These are phyloP conservation scores for Nematodospora anomalae DNA, from an alignment of 1,139 yeast species.

Conservation along the genomic window DNA sequence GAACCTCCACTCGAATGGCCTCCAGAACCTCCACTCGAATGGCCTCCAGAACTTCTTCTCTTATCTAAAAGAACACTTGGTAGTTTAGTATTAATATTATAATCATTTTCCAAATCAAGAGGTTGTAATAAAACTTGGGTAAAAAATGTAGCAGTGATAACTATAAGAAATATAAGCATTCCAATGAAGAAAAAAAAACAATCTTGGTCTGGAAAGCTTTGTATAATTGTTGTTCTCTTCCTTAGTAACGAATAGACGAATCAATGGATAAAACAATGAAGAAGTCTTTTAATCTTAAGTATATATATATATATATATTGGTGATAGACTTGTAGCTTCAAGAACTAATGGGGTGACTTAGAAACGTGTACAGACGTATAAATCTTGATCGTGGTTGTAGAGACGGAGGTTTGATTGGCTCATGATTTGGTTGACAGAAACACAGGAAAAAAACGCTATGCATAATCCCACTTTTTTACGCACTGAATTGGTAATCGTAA, in stretches of 20 bases:
- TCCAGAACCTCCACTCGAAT: slow-evolving; percentile 2
- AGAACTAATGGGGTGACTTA: too few species aligned
- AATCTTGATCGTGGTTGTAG: too few species aligned
- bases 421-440: too few species aligned
- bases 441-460: too few species aligned
- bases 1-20: slow-evolving; percentile 3
- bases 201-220: not conserved
- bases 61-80: not conserved
- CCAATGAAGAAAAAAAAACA: not conserved
- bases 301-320: too few species aligned
- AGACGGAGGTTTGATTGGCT: too few species aligned
- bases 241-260: not conserved
- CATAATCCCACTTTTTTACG: too few species aligned
- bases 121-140: slow-evolving; percentile 2
- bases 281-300: too few species aligned
- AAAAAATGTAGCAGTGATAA: slow-evolving; percentile 1
- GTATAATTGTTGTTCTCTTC: not conserved
- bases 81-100: not conserved
- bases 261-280: not conserved
- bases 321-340: too few species aligned
- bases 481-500: too few species aligned
- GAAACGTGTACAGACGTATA: too few species aligned
- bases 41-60: slow-evolving; percentile 4
- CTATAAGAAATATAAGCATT: too few species aligned
- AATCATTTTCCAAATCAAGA: not conserved